Evolutionary conservation across 140 eudicot species (phyloP).

Genomic region (Flaveria floridana): DNA sequence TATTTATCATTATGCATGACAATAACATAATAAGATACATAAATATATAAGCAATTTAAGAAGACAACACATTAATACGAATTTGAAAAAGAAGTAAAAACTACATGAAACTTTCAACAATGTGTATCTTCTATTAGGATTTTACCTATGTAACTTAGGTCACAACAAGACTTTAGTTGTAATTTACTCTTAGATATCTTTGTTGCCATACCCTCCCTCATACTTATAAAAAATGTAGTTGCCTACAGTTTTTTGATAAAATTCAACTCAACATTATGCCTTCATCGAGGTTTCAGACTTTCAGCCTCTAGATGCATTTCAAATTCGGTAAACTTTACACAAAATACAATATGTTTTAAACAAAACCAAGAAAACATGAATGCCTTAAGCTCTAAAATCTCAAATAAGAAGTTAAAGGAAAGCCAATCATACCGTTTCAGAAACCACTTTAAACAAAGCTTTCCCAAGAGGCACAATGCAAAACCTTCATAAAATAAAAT

Average conservation of each 20-base stretch:
- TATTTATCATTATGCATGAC: background rate
- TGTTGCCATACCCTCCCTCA: background rate
- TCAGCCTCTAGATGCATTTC: constrained; percentile 11
- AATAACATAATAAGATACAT: background rate
- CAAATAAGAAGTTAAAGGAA: constrained; percentile 1
- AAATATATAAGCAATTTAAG: background rate
- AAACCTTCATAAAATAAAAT: constrained; percentile 48
- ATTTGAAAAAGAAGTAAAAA: background rate
- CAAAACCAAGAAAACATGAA: background rate
- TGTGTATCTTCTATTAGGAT: background rate
- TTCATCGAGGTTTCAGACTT: constrained; percentile 3
- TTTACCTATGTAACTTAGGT: background rate
- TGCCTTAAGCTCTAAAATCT: background rate
- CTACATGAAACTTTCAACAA: background rate
- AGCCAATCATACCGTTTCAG: constrained; percentile 47
- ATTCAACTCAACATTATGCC: background rate
- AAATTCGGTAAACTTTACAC: background rate
- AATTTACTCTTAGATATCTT: background rate
- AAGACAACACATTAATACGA: background rate
- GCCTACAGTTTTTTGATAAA: background rate
- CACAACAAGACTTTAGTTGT: background rate
- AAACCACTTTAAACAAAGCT: constrained; percentile 51
- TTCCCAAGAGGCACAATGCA: constrained; percentile 75
- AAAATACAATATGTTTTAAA: background rate
- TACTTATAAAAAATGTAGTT: background rate